Evolutionary conservation across 2,329 filamentous ascomycete genomes (phyloP).

Genomic region (Aspergillus quadrilineatus): DNA sequence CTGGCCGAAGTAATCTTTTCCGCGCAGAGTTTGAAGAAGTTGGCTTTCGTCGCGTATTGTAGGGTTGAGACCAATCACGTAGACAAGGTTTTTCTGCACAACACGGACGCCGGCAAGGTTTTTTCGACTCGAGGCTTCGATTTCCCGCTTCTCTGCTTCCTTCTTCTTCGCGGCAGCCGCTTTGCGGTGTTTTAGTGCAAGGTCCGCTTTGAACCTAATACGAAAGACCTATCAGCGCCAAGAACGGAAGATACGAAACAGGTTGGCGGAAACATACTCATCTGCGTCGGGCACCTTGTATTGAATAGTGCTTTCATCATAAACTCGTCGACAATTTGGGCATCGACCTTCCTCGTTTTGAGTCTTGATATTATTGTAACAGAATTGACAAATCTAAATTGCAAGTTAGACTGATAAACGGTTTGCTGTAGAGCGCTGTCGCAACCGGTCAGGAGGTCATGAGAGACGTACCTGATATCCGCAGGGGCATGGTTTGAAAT

Average conservation of each 20-base stretch:
- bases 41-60: slow-evolving; percentile 84
- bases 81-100: slow-evolving; percentile 97
- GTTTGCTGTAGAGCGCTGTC: neutral
- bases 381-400: slow-evolving; percentile 93
- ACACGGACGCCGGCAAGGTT: slow-evolving; percentile 93
- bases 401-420: neutral
- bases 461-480: slow-evolving; percentile 81
- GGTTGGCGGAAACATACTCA: slow-evolving; percentile 66
- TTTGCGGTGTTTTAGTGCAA: slow-evolving; percentile 76
- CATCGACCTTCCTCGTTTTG: slow-evolving; percentile 92
- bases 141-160: slow-evolving; percentile 93
- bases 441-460: neutral
- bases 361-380: slow-evolving; percentile 98
- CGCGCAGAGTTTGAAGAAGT: slow-evolving; percentile 82
- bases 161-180: slow-evolving; percentile 87
- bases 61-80: slow-evolving; percentile 91
- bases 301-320: slow-evolving; percentile 95
- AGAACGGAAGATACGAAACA: slow-evolving; percentile 12
- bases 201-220: slow-evolving; percentile 50
- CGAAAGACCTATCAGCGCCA: slow-evolving; percentile 23
- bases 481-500: slow-evolving; percentile 94
- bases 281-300: slow-evolving; percentile 94
- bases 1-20: slow-evolving; percentile 92
- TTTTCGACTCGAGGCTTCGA: slow-evolving; percentile 91
- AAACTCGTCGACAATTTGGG: slow-evolving; percentile 92